Percentiles rank a stretch among this genome's conserved stretches.
Conservation (phyloP, 768 basidiomycete species). For the Favolaschia claudopus region DNA sequence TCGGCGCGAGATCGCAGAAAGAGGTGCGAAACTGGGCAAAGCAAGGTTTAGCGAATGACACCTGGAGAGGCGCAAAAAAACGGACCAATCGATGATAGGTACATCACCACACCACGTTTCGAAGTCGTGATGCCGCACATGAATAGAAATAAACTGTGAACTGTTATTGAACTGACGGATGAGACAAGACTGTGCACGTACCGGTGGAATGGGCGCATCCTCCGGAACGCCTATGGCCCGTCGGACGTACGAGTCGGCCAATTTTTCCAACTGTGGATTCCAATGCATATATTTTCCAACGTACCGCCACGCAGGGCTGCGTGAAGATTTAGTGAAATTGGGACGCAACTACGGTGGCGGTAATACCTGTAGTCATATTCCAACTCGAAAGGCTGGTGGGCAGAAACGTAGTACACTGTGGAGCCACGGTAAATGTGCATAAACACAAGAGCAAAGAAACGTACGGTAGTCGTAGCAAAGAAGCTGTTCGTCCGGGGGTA, state of each 20-base stretch:
- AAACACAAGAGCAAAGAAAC: neutral
- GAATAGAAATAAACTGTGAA: slow-evolving; percentile 62
- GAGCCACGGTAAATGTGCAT: neutral
- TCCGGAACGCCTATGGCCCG: slow-evolving; percentile 48
- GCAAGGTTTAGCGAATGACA: neutral
- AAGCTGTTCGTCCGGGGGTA: slow-evolving; percentile 60
- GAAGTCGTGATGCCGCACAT: slow-evolving; percentile 66
- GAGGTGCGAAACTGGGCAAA: slow-evolving; percentile 47
- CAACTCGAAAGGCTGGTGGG: slow-evolving; percentile 62
- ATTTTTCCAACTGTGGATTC: slow-evolving; percentile 46
- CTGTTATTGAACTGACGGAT: neutral
- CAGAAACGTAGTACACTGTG: slow-evolving; percentile 52
- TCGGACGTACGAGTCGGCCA: slow-evolving; percentile 56
- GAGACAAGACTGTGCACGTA: slow-evolving; percentile 34
- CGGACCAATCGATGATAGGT: slow-evolving; percentile 47
- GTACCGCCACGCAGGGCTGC: slow-evolving; percentile 63
- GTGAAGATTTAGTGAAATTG: neutral
- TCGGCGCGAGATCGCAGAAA: slow-evolving; percentile 60
- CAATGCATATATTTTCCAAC: slow-evolving; percentile 62
- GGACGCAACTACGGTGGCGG: neutral
- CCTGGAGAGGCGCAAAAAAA: neutral
- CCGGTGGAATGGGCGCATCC: slow-evolving; percentile 53
- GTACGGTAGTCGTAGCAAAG: slow-evolving; percentile 57
- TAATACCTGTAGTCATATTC: slow-evolving; percentile 57
- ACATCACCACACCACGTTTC: slow-evolving; percentile 50